phyloP scores from a whole-genome alignment of 345 rosid genomes.

The Kandelia obovata region DNA sequence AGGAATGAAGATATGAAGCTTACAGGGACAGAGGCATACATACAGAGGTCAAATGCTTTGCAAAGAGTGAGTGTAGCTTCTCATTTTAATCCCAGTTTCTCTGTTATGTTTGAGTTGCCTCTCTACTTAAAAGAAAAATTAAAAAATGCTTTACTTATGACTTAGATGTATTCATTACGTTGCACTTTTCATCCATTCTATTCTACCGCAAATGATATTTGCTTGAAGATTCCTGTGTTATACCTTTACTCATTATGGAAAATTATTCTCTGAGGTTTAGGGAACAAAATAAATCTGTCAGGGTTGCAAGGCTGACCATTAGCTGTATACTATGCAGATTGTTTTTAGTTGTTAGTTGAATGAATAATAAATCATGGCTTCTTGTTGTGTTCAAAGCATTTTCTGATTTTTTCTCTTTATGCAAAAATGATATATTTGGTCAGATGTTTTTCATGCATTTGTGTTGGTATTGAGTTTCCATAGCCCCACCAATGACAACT shows the following conservation, averaged over 20 bases:
- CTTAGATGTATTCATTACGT: no score
- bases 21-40: conserved; percentile 80
- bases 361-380: not conserved
- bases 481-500: not conserved
- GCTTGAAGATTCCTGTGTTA: no score
- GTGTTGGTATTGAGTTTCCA: not conserved
- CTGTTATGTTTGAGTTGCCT: not conserved
- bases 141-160: not conserved
- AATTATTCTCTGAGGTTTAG: not conserved
- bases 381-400: no score
- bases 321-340: no score
- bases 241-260: not conserved
- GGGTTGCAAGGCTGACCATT: no score
- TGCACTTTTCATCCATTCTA: no score
- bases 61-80: conserved; percentile 55
- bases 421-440: not conserved
- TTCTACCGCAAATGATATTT: no score
- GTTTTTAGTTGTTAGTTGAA: not conserved
- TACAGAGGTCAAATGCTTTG: conserved; percentile 72
- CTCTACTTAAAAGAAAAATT: not conserved
- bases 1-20: conserved; percentile 84
- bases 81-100: not conserved
- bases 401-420: no score
- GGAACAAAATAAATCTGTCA: not conserved
- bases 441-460: not conserved